phyloP scores from a whole-genome alignment of 2,329 filamentous ascomycete genomes.

The Calonectria multiphialidica region DNA sequence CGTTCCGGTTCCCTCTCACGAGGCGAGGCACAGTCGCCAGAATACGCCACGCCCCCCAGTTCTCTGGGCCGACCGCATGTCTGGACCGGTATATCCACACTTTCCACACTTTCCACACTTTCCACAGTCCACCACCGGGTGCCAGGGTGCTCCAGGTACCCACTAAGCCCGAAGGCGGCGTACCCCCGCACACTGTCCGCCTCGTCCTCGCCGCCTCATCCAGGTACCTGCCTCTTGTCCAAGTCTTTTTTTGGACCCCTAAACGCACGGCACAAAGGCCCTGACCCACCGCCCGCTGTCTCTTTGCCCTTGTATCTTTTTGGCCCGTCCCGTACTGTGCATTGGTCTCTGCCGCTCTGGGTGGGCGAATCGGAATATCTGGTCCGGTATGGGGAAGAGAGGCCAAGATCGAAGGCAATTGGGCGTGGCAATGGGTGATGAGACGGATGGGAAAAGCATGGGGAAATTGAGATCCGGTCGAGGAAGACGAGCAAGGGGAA shows the following conservation, averaged over 20 bases:
- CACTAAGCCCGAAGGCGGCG: background rate
- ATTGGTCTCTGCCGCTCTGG: background rate
- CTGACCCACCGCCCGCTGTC: background rate
- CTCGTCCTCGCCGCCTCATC: slow-evolving; percentile 18
- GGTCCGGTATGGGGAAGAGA: background rate
- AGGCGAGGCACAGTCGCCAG: background rate
- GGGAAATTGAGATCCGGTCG: background rate
- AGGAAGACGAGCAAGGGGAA: background rate
- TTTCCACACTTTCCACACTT: too few relatives aligned
- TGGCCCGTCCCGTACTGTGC: background rate
- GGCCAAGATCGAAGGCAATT: background rate
- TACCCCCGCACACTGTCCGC: slow-evolving; percentile 26
- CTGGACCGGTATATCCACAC: slow-evolving; percentile 2
- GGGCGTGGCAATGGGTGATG: background rate
- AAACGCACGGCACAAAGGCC: background rate
- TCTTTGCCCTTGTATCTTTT: background rate
- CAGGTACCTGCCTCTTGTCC: background rate
- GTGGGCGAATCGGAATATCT: background rate
- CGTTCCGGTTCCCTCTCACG: background rate
- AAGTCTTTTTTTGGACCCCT: background rate
- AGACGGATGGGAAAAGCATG: background rate
- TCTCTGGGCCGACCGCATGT: background rate
- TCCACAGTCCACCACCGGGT: background rate
- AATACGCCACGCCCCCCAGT: slow-evolving; percentile 2
- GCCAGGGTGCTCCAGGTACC: background rate